These are phyloP conservation scores for Solanum ossicruentum DNA, from an alignment of 257 asterid species.

Conservation along the genomic window DNA sequence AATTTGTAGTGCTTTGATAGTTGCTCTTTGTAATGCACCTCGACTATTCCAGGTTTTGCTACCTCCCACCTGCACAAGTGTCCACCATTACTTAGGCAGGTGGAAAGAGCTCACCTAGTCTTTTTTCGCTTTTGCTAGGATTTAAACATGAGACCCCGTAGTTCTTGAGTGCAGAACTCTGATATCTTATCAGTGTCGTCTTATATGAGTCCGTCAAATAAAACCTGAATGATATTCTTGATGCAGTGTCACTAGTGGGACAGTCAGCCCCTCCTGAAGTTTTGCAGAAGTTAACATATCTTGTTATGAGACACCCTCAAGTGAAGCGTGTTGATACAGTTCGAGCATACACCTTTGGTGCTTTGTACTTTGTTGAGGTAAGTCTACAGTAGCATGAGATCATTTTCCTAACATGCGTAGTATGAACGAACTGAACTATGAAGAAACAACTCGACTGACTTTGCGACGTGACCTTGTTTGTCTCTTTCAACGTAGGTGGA, in stretches of 20 bases:
- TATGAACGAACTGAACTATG: not conserved
- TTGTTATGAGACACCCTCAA: constrained; percentile 53
- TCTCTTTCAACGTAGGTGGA: constrained; percentile 40
- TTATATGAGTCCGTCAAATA: not conserved
- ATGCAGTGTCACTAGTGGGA: constrained; percentile 48
- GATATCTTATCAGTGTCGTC: not conserved
- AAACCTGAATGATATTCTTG: not conserved
- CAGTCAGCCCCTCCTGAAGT: constrained; percentile 65
- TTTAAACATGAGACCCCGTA: not conserved
- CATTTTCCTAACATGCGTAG: not conserved
- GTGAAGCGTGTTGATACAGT: constrained; percentile 79
- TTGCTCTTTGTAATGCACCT: not conserved
- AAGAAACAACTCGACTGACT: not conserved
- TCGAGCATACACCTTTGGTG: constrained; percentile 94
- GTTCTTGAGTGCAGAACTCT: not conserved
- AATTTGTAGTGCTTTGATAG: not conserved
- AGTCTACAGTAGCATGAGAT: constrained; percentile 2
- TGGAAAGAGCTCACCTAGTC: not conserved
- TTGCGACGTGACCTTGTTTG: not conserved
- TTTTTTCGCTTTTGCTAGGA: not conserved
- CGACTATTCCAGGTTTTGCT: not conserved
- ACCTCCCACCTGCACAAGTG: not conserved
- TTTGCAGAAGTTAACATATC: constrained; percentile 31
- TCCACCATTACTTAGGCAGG: not conserved
- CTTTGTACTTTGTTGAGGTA: constrained; percentile 84